A percentile compares a stretch with the other conserved stretches of the same genome.
Evolutionary conservation across 495 filamentous ascomycete genomes (phyloP).

Genomic region (Hyaloscypha bicolor): DNA sequence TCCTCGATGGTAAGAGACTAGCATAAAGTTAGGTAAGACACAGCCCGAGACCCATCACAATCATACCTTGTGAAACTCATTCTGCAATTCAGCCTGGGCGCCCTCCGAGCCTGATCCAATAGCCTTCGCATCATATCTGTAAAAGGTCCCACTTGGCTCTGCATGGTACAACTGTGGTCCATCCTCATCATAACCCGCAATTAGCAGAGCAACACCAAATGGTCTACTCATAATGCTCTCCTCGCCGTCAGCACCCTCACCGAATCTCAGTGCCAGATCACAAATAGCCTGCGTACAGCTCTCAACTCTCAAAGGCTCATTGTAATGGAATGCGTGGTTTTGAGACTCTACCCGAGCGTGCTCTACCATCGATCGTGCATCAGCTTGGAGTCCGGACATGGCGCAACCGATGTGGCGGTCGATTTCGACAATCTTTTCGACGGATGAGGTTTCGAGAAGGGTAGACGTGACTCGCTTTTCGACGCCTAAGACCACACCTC

Average conservation of each 20-base stretch:
- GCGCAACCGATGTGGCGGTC: slow-evolving; percentile 98
- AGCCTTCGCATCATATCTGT: slow-evolving; percentile 98
- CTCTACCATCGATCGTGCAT: slow-evolving; percentile 94
- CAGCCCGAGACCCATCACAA: neutral
- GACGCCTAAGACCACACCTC: slow-evolving; percentile 93
- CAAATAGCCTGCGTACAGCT: slow-evolving; percentile 98
- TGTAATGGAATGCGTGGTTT: slow-evolving; percentile 95
- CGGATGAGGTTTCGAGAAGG: slow-evolving; percentile 92
- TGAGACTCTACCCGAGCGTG: slow-evolving; percentile 97
- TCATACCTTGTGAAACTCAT: slow-evolving; percentile 88
- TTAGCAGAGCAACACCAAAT: slow-evolving; percentile 94
- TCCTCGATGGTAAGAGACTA: slow-evolving; percentile 88
- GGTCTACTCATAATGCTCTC: slow-evolving; percentile 97
- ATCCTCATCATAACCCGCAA: slow-evolving; percentile 96
- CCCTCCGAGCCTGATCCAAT: slow-evolving; percentile 97
- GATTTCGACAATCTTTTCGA: slow-evolving; percentile 99
- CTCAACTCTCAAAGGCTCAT: slow-evolving; percentile 91
- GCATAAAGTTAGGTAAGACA: neutral
- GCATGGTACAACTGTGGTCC: slow-evolving; percentile 97
- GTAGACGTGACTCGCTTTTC: slow-evolving; percentile 99
- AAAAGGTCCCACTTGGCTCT: slow-evolving; percentile 96
- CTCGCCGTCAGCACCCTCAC: slow-evolving; percentile 96
- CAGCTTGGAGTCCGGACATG: slow-evolving; percentile 96
- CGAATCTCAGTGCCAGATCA: slow-evolving; percentile 93
- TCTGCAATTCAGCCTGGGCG: slow-evolving; percentile 95